Percentiles rank a stretch among this genome's conserved stretches.
Conservation (phyloP, 805 yeast species). For the Naumovozyma castellii region DNA sequence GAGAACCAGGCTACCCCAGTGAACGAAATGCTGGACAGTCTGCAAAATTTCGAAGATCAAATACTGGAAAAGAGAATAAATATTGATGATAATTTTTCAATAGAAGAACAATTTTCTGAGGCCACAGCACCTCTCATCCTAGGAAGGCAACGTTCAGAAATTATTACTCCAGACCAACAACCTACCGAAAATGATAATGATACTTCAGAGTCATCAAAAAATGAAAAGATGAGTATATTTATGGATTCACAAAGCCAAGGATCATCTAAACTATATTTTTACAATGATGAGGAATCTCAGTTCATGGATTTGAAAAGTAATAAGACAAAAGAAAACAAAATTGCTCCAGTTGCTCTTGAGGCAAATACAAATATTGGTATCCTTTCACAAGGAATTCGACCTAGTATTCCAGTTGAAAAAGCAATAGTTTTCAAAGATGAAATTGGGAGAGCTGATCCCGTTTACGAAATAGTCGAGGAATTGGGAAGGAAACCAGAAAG, state of each 20-base stretch:
- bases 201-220: background rate
- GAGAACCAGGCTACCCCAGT: slow-evolving; percentile 55
- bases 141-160: slow-evolving; percentile 1
- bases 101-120: slow-evolving; percentile 1
- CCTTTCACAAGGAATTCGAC: background rate
- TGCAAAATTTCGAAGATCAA: slow-evolving; percentile 14
- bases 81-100: background rate
- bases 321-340: slow-evolving; percentile 2
- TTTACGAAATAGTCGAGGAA: slow-evolving; percentile 39
- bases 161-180: background rate
- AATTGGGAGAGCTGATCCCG: slow-evolving; percentile 29
- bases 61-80: slow-evolving; percentile 9
- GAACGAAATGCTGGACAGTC: background rate
- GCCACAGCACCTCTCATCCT: slow-evolving; percentile 1
- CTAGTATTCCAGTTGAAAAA: slow-evolving; percentile 8
- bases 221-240: background rate
- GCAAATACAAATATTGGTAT: background rate
- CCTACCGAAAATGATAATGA: background rate
- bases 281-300: background rate
- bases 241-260: background rate
- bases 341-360: background rate
- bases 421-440: slow-evolving; percentile 35
- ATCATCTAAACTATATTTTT: background rate
- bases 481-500: slow-evolving; percentile 53
- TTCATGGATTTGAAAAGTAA: background rate